Percentiles rank a stretch among this genome's conserved stretches.
These are phyloP conservation scores for Nakaseomyces nivariensis DNA, from an alignment of 1,139 yeast genomes.

Conservation along the genomic window DNA sequence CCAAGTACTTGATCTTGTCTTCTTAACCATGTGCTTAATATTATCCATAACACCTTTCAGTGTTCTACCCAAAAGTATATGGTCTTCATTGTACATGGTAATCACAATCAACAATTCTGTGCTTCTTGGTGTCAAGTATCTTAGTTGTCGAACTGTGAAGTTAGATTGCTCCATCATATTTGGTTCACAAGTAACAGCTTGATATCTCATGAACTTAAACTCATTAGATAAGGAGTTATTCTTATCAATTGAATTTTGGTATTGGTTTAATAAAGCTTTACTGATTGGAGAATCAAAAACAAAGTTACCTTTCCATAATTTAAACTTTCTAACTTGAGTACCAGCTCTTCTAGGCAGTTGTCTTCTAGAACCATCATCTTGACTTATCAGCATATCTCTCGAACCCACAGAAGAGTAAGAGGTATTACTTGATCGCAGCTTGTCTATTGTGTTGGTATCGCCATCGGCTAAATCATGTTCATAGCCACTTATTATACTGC, in stretches of 20 bases:
- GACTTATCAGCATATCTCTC: slow-evolving; percentile 10
- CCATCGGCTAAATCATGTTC: slow-evolving; percentile 25
- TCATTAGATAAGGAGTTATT: slow-evolving; percentile 51
- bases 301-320: slow-evolving; percentile 45
- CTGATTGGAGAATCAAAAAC: slow-evolving; percentile 61
- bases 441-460: slow-evolving; percentile 16
- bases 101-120: slow-evolving; percentile 84
- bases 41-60: slow-evolving; percentile 90
- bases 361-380: slow-evolving; percentile 11
- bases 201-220: slow-evolving; percentile 69
- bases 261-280: slow-evolving; percentile 41
- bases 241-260: slow-evolving; percentile 32
- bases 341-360: slow-evolving; percentile 17
- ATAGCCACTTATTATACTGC: slow-evolving; percentile 8
- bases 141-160: slow-evolving; percentile 67
- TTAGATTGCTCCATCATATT: slow-evolving; percentile 68
- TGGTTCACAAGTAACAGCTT: slow-evolving; percentile 78
- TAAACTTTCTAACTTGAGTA: slow-evolving; percentile 26
- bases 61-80: slow-evolving; percentile 76
- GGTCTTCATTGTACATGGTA: slow-evolving; percentile 93
- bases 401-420: slow-evolving; percentile 13
- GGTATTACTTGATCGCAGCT: slow-evolving; percentile 8
- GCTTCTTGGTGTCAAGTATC: slow-evolving; percentile 56
- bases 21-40: slow-evolving; percentile 69
- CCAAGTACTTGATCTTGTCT: slow-evolving; percentile 59